These are phyloP conservation scores for Fusarium succisae DNA, from an alignment of 2,329 filamentous ascomycete genomes.

Conservation along the genomic window DNA sequence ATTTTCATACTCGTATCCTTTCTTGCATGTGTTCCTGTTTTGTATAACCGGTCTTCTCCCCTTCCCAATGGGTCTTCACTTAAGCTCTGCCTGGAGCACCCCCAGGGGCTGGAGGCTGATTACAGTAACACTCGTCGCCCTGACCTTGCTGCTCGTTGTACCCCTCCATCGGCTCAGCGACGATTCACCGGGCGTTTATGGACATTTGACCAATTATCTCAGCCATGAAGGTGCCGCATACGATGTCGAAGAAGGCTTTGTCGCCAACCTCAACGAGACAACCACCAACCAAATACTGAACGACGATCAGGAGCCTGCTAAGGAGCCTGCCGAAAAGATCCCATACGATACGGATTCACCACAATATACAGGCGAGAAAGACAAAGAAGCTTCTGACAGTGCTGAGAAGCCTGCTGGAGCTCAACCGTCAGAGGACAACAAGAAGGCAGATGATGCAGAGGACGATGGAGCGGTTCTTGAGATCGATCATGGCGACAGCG, in stretches of 20 bases:
- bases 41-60: background rate
- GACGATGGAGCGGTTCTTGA: constrained; percentile 3
- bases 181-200: constrained; percentile 43
- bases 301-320: constrained; percentile 7
- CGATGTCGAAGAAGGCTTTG: constrained; percentile 40
- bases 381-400: background rate
- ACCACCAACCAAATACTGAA: constrained; percentile 29
- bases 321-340: constrained; percentile 9
- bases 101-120: constrained; percentile 44
- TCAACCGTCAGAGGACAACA: background rate
- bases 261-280: constrained; percentile 48
- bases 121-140: constrained; percentile 39
- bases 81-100: constrained; percentile 41
- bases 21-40: constrained; percentile 6
- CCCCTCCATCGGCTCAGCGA: constrained; percentile 46
- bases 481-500: background rate
- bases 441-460: background rate
- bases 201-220: constrained; percentile 45
- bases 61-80: constrained; percentile 36
- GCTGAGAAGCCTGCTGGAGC: background rate
- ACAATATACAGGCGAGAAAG: constrained; percentile 22
- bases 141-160: constrained; percentile 43
- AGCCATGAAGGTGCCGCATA: constrained; percentile 48
- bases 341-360: constrained; percentile 9
- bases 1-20: background rate